Percentiles rank a stretch among this genome's conserved stretches.
Evolutionary conservation across 805 yeast genomes (phyloP).

Genomic region (Komagataella pseudopastoris): DNA sequence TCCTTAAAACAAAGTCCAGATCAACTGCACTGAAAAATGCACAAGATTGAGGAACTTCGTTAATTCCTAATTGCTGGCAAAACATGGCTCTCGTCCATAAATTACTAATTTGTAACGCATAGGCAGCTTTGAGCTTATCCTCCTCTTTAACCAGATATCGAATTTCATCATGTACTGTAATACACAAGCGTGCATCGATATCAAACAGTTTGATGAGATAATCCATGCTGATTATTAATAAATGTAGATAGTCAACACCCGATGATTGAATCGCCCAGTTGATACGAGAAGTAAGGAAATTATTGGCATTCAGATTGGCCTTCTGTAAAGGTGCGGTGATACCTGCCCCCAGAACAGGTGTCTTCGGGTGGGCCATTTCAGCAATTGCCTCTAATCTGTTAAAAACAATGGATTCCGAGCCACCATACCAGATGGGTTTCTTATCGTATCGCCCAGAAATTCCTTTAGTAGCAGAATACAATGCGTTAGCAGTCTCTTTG

Average conservation of each 20-base stretch:
- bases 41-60: slow-evolving; percentile 84
- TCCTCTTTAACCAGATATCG: slow-evolving; percentile 64
- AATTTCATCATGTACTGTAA: slow-evolving; percentile 94
- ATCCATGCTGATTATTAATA: slow-evolving; percentile 78
- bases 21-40: slow-evolving; percentile 95
- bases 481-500: slow-evolving; percentile 39
- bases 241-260: slow-evolving; percentile 91
- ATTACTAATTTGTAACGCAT: slow-evolving; percentile 80
- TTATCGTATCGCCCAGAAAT: slow-evolving; percentile 15
- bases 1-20: slow-evolving; percentile 75
- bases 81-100: slow-evolving; percentile 95
- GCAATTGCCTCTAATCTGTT: slow-evolving; percentile 84
- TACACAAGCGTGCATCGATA: slow-evolving; percentile 62
- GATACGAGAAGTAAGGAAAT: slow-evolving; percentile 77
- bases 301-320: slow-evolving; percentile 46
- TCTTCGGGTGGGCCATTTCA: slow-evolving; percentile 61
- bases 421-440: slow-evolving; percentile 56
- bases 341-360: slow-evolving; percentile 90
- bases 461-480: slow-evolving; percentile 84
- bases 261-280: slow-evolving; percentile 98
- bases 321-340: slow-evolving; percentile 74
- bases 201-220: slow-evolving; percentile 52
- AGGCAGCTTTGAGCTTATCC: slow-evolving; percentile 64
- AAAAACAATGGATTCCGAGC: slow-evolving; percentile 86
- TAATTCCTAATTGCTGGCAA: slow-evolving; percentile 81